These are phyloP conservation scores for peach (Prunus persica) DNA, from an alignment of 306 rosid species.

Conservation along the genomic window DNA sequence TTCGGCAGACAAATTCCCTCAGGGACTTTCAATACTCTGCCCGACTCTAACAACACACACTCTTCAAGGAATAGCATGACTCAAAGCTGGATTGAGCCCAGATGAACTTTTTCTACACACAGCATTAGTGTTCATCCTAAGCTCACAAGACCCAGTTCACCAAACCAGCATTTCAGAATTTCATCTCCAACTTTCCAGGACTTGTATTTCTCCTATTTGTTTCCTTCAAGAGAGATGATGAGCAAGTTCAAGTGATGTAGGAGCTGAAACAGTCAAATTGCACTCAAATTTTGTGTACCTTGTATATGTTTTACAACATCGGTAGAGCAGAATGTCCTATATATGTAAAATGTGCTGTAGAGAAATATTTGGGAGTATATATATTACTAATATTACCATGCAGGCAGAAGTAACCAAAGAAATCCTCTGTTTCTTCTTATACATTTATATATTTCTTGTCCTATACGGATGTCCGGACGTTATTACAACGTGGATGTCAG, in stretches of 20 bases:
- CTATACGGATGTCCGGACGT: too few relatives aligned
- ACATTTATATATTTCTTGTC: too few relatives aligned
- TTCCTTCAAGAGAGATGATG: too few relatives aligned
- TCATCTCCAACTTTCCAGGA: background rate
- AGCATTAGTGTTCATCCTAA: background rate
- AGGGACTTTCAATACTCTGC: background rate
- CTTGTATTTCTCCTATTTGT: too few relatives aligned
- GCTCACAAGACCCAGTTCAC: background rate
- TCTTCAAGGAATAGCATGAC: slow-evolving; percentile 33
- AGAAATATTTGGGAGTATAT: background rate
- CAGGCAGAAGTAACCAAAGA: background rate
- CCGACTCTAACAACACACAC: slow-evolving; percentile 19
- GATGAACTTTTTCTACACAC: slow-evolving; percentile 16
- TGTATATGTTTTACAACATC: background rate
- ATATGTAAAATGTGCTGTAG: background rate
- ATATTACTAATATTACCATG: background rate
- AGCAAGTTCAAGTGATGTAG: background rate
- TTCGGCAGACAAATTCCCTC: background rate
- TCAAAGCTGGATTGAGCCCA: slow-evolving; percentile 40
- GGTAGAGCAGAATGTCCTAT: background rate
- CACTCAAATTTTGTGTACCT: background rate
- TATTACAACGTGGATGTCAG: too few relatives aligned
- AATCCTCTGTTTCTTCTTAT: background rate
- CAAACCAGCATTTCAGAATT: background rate
- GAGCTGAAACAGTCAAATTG: background rate